phyloP scores from a whole-genome alignment of 2,329 filamentous ascomycete genomes.

The Hymenoscyphus fraxineus region DNA sequence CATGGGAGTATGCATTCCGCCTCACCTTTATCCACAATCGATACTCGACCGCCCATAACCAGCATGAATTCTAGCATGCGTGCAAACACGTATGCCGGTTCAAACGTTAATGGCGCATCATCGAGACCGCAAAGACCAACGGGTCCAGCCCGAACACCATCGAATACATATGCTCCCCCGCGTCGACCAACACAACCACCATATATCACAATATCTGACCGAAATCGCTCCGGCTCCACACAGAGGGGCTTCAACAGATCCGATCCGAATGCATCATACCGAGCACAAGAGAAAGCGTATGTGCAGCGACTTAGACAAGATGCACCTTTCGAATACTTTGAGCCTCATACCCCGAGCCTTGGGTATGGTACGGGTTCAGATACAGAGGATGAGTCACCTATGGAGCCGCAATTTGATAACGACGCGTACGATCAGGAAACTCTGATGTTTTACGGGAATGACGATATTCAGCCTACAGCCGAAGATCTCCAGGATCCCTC shows the following conservation, averaged over 20 bases:
- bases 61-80: slow-evolving; percentile 35
- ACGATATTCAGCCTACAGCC: slow-evolving; percentile 80
- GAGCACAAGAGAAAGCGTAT: slow-evolving; percentile 90
- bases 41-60: slow-evolving; percentile 27
- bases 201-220: slow-evolving; percentile 40
- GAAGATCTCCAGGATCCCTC: slow-evolving; percentile 86
- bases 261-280: slow-evolving; percentile 69
- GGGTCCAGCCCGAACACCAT: slow-evolving; percentile 68
- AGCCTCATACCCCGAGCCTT: slow-evolving; percentile 65
- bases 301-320: slow-evolving; percentile 87
- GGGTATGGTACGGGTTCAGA: slow-evolving; percentile 71
- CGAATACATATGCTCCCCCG: slow-evolving; percentile 71
- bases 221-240: slow-evolving; percentile 53
- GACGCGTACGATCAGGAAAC: slow-evolving; percentile 89
- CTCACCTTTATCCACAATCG: slow-evolving; percentile 24
- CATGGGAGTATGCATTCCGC: slow-evolving; percentile 12
- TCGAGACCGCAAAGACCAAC: slow-evolving; percentile 63
- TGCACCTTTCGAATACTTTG: slow-evolving; percentile 47
- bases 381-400: slow-evolving; percentile 86
- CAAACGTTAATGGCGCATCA: slow-evolving; percentile 43
- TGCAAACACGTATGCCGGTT: slow-evolving; percentile 40
- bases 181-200: slow-evolving; percentile 50
- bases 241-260: slow-evolving; percentile 46
- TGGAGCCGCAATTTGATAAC: slow-evolving; percentile 70
- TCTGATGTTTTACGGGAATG: slow-evolving; percentile 86